Percentiles rank a stretch among this genome's conserved stretches.
Evolutionary conservation across 306 rosid genomes (phyloP).

Genomic region (Lathyrus aphaca): DNA sequence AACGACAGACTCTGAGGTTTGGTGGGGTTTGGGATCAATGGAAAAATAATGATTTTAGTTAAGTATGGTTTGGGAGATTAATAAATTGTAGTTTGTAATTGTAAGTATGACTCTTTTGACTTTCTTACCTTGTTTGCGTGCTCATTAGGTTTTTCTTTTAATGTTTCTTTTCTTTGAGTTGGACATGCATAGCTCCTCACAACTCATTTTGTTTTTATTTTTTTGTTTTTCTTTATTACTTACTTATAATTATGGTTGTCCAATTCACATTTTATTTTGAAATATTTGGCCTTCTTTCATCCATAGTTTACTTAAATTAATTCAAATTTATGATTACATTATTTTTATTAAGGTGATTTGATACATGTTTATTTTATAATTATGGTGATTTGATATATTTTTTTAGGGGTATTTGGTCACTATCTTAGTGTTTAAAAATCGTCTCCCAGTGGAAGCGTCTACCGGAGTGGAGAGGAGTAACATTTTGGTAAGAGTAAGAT

Average conservation of each 20-base stretch:
- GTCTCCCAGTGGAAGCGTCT: no score
- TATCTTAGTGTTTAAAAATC: no score
- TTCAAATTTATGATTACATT: no score
- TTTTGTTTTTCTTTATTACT: background rate
- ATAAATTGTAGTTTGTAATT: slow-evolving; percentile 3
- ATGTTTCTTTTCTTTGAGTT: background rate
- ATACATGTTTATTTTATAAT: no score
- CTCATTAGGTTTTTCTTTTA: background rate
- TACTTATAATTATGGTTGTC: background rate
- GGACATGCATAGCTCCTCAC: background rate
- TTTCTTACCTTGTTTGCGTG: slow-evolving; percentile 15
- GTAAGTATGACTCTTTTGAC: slow-evolving; percentile 32
- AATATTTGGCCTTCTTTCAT: no score
- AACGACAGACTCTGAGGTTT: slow-evolving; percentile 14
- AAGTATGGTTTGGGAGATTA: background rate
- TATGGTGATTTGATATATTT: no score
- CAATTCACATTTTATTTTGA: no score
- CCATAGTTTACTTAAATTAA: no score
- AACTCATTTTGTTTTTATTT: background rate
- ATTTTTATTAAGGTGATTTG: no score
- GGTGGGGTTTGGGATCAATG: slow-evolving; percentile 3
- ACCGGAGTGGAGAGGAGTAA: no score
- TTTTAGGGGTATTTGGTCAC: no score
- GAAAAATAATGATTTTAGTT: slow-evolving; percentile 2
- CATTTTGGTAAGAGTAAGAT: no score